Conservation (phyloP, 768 basidiomycete species). For the Panaeolus cyanescens region DNA sequence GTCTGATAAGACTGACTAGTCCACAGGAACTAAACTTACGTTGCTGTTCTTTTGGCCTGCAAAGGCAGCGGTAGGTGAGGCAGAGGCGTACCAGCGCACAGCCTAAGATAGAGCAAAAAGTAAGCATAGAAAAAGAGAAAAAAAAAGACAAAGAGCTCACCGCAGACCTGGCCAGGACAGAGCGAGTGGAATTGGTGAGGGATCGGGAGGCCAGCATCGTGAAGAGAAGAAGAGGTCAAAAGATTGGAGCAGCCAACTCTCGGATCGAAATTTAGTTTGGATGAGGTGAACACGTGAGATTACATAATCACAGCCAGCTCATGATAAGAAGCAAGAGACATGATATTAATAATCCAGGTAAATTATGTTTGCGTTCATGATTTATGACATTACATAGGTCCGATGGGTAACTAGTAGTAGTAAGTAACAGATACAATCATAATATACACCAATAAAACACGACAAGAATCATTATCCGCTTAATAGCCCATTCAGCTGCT, state of each 20-base stretch:
- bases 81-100: conserved; percentile 68
- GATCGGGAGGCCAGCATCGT: conserved; percentile 65
- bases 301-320: not conserved
- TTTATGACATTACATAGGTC: not conserved
- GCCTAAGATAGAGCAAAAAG: conserved; percentile 38
- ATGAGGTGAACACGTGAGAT: conserved; percentile 4
- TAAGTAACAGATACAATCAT: not conserved
- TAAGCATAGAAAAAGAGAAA: conserved; percentile 15
- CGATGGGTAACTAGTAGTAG: not conserved
- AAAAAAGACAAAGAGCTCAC: not conserved
- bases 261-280: conserved; percentile 18
- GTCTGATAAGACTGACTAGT: conserved; percentile 1
- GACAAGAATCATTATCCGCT: conserved; percentile 45
- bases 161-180: conserved; percentile 13
- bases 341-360: too few relatives aligned
- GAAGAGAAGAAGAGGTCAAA: conserved; percentile 18
- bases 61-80: conserved; percentile 86
- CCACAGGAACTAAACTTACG: conserved; percentile 49
- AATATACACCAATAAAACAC: conserved; percentile 7
- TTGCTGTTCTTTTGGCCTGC: conserved; percentile 86
- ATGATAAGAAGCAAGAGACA: conserved; percentile 13
- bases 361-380: not conserved
- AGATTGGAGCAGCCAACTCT: not conserved
- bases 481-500: conserved; percentile 85
- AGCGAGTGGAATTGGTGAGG: conserved; percentile 58